Evolutionary conservation across 2,329 filamentous ascomycete species (phyloP).

Genomic region (Trichoderma koningii): DNA sequence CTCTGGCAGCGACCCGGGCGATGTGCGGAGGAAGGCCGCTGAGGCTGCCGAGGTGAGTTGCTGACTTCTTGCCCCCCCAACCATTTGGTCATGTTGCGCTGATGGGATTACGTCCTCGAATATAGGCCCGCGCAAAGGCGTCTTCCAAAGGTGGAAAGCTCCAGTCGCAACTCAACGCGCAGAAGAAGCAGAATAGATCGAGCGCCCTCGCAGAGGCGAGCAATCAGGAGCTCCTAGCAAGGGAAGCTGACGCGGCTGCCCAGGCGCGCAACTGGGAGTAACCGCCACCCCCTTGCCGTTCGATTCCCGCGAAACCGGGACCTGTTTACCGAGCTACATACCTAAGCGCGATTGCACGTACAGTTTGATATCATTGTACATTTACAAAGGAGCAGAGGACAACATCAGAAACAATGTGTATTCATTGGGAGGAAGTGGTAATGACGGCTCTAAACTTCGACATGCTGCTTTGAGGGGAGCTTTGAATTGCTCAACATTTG

Average conservation of each 20-base stretch:
- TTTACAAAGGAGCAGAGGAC: too few species aligned
- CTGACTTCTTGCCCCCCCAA: constrained; percentile 24
- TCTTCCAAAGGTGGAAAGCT: constrained; percentile 65
- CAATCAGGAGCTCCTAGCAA: constrained; percentile 62
- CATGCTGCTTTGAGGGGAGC: too few species aligned
- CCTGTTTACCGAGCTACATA: neutral
- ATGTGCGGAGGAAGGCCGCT: constrained; percentile 73
- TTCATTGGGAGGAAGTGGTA: too few species aligned
- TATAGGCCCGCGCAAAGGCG: constrained; percentile 64
- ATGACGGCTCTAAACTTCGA: too few species aligned
- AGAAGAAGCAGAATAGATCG: constrained; percentile 71
- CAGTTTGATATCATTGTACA: too few species aligned
- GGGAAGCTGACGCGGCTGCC: constrained; percentile 66
- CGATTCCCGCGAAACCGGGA: too few species aligned
- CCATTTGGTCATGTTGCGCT: neutral
- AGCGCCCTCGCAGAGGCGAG: constrained; percentile 70
- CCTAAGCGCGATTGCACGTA: too few species aligned
- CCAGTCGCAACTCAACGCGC: constrained; percentile 67
- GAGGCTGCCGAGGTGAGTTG: constrained; percentile 76
- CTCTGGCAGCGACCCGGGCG: constrained; percentile 43
- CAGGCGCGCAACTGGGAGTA: constrained; percentile 43
- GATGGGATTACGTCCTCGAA: neutral
- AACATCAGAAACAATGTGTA: too few species aligned
- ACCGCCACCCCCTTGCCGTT: neutral
- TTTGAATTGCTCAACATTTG: too few species aligned